phyloP scores from a whole-genome alignment of 73 alveolate genomes.

The Blepharisma stoltei region DNA sequence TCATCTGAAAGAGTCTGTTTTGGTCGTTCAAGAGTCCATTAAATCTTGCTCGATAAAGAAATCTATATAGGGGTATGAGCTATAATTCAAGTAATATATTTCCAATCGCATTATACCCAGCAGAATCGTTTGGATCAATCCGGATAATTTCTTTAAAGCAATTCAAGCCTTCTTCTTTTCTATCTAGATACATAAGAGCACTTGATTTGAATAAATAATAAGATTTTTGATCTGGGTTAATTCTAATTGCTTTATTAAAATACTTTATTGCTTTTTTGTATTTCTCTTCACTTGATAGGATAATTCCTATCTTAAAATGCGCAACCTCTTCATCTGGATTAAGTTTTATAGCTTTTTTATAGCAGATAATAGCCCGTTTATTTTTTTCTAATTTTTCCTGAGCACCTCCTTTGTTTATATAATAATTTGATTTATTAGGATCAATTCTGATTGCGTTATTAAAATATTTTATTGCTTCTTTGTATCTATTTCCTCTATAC shows the following conservation, averaged over 20 bases:
- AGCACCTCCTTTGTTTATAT: not conserved
- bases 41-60: too few relatives aligned
- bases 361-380: not conserved
- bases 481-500: not conserved
- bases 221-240: not conserved
- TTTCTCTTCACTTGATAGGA: not conserved
- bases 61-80: too few relatives aligned
- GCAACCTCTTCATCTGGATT: not conserved
- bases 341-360: not conserved
- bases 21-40: too few relatives aligned
- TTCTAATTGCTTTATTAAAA: not conserved
- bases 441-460: not conserved
- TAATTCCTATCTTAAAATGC: not conserved
- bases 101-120: not conserved
- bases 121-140: not conserved
- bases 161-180: not conserved
- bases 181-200: not conserved
- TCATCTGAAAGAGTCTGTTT: too few relatives aligned
- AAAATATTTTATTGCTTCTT: slow-evolving; percentile 11
- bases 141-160: not conserved
- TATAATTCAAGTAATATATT: not conserved
- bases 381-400: not conserved
- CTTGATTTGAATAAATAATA: not conserved
- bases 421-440: not conserved
- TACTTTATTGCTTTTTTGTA: not conserved